Base-by-base conservation (phyloP, 2,329 filamentous ascomycete species). In the Neopestalotiopsis rosae region DNA sequence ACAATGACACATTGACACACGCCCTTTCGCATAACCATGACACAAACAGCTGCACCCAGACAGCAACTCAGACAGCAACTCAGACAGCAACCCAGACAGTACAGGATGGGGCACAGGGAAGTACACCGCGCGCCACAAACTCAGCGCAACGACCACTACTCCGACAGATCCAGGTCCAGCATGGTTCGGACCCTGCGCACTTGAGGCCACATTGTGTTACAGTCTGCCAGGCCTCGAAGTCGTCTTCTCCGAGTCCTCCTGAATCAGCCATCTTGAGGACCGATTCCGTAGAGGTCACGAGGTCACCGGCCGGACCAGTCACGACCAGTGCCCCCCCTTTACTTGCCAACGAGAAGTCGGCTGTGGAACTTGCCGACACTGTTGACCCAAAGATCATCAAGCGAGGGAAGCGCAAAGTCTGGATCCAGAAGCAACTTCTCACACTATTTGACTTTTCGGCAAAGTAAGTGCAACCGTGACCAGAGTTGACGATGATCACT, bases 401-500 rank as follows among this genome's bases (percentile, higher is more conserved):
- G 34, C 69, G 68, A 68, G 72, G 71, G 4, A 71, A 74, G 63
- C 71, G 68, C 34, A 74, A 73, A 42, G 69, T 73, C 20, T 61
- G 61, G 7, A 59, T 58, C 32, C 70, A 74, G 40, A 74, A 74
- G 63, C 71, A 70, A 10, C 24, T 72, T 7, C 65, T 71, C 7
- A 70, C 69, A 61, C 20, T 17, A 20, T 34, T 68, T 52, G 69
- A 72, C 30, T 69, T 72, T 64, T 57, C 58, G 7, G 17, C 68
- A 6, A 74, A 74, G 72, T 73, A 59, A 72, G 72, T 68, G 10
- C 34, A 52, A 52, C 3, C 13, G n/a, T 32, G 20, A 52, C 17
- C 7, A 14, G 9, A n/a, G 20, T 42, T 56, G 30, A 30, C 5
- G 24, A 12, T 3, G n/a, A 28, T 13, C 30, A 34, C 70, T 73